These are phyloP conservation scores for Aspergillus brasiliensis DNA, from an alignment of 2,329 filamentous ascomycete species.

Conservation along the genomic window DNA sequence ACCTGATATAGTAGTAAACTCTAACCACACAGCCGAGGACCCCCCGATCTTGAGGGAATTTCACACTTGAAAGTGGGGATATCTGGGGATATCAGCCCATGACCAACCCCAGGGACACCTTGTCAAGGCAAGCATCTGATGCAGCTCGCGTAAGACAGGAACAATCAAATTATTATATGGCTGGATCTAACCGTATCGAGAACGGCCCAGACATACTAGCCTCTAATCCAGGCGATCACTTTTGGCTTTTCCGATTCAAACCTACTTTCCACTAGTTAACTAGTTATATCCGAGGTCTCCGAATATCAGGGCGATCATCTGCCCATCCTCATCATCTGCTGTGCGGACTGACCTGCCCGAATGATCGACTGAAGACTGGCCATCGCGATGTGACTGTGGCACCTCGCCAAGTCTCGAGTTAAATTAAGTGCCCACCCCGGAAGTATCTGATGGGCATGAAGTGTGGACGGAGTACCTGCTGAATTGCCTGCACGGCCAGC, in stretches of 20 bases:
- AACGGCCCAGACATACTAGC: background rate
- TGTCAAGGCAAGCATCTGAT: too few species aligned
- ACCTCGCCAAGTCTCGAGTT: background rate
- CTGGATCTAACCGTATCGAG: background rate
- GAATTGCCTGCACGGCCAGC: background rate
- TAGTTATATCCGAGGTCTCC: too few species aligned
- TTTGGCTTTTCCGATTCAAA: background rate
- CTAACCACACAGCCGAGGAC: too few species aligned
- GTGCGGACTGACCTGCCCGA: slow-evolving; percentile 7
- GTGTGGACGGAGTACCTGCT: background rate
- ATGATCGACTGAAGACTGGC: background rate
- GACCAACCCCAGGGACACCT: too few species aligned
- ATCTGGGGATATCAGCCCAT: too few species aligned
- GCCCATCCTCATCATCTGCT: slow-evolving; percentile 7
- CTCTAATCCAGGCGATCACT: too few species aligned
- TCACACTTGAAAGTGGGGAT: too few species aligned
- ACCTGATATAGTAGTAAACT: too few species aligned
- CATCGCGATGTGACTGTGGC: background rate
- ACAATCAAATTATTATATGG: background rate
- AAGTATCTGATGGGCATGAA: background rate
- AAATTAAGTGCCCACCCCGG: background rate
- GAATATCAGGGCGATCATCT: slow-evolving; percentile 1
- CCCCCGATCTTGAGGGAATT: too few species aligned
- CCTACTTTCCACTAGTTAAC: background rate
- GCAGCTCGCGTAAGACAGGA: too few species aligned